Base-by-base conservation (phyloP, 306 rosid genomes). In the Calophaca sinica region DNA sequence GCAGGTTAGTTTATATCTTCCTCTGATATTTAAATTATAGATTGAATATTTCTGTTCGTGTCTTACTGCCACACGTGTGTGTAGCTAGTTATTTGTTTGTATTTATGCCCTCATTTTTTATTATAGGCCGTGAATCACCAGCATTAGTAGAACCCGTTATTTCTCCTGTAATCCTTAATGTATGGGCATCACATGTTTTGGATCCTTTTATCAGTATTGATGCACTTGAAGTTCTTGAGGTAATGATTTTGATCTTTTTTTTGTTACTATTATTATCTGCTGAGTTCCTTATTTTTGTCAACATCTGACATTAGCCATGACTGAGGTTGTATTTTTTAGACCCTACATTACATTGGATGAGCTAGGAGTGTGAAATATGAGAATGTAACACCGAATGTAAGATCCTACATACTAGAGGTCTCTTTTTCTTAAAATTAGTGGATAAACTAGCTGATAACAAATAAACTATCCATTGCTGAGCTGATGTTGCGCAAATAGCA, bases 121-220 rank as follows among this genome's bases (percentile, higher is more conserved):
- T 73, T 83, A 26, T 75, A 94, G 98, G 94, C 77, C 88, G 70
- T 44, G 96, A 80, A 74, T 83, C 86, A 63, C 84, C 93, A 0
- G 81, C 82, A 41, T 52, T 86, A 12, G 83, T 91, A 51, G 98
- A 94, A 85, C 84, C 82, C 72, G 66, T 87, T 66, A 81, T 94
- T 81, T 86, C 98, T 78, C 98, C 97, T 51, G 88, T 85, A 59
- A 86, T 94, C 71, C 96, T 94, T 76, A 84, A 91, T 80, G 70
- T 84, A 62, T 94, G 98, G 98, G 96, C 92, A 49, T 74, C 87
- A 45, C 91, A 94, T 66, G 79, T 94, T 76, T 88, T 86, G n/a
- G 98, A 94, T 81, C 98, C 98, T 85, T 94, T 91, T 76, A 90
- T 89, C 84, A 85, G 97, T 78, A 87, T 90, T 84, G 97, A 91